phyloP scores from a whole-genome alignment of 2,329 filamentous ascomycete species.

The Pseudocercospora pini-densiflorae region DNA sequence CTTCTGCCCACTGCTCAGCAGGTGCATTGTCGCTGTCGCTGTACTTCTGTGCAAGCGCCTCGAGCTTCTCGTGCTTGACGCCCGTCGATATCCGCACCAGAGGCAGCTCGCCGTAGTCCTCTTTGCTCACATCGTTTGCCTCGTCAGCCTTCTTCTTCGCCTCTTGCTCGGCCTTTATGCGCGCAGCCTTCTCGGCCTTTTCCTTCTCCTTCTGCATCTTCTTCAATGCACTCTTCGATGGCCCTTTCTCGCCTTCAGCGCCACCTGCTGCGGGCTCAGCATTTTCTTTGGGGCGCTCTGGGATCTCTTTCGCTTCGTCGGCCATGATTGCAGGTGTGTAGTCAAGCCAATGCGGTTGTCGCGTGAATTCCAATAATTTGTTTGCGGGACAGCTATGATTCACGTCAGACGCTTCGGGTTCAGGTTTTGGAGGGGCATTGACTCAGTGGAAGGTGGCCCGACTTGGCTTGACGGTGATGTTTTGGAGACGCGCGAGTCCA shows the following conservation, averaged over 20 bases:
- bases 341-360: neutral
- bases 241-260: slow-evolving; percentile 45
- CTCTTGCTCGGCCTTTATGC: slow-evolving; percentile 70
- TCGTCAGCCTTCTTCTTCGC: slow-evolving; percentile 69
- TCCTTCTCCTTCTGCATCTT: slow-evolving; percentile 91
- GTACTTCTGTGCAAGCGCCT: slow-evolving; percentile 65
- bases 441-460: neutral
- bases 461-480: neutral
- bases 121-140: slow-evolving; percentile 67
- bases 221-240: slow-evolving; percentile 81
- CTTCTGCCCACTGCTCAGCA: slow-evolving; percentile 31
- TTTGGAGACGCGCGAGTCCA: neutral
- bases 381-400: neutral
- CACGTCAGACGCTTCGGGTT: neutral
- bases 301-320: slow-evolving; percentile 30
- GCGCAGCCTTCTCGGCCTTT: slow-evolving; percentile 72
- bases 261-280: slow-evolving; percentile 21
- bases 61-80: slow-evolving; percentile 63
- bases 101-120: slow-evolving; percentile 77
- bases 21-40: slow-evolving; percentile 48
- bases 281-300: slow-evolving; percentile 39
- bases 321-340: slow-evolving; percentile 24
- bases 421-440: neutral
- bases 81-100: slow-evolving; percentile 51
- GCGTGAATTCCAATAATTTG: slow-evolving; percentile 1